Evolutionary conservation across 768 basidiomycete genomes (phyloP), one percentile per base, ranked within the genome.

Genomic region (Mycena leptocephala): DNA sequence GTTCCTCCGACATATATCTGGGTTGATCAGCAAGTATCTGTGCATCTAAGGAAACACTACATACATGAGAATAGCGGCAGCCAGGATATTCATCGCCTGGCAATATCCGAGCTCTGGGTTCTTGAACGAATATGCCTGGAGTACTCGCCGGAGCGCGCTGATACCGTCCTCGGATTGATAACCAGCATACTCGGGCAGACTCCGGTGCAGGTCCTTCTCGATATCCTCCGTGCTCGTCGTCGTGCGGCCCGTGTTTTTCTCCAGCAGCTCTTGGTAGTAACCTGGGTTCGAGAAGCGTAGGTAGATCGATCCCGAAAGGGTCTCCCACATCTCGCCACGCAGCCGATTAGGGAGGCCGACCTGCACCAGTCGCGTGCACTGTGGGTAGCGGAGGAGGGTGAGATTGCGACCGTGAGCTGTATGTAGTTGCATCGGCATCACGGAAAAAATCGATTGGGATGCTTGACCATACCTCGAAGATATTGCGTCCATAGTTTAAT

Each of bases 1-100:
- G 98, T 79, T 99, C 98, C 85, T 99, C 98, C 3, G 97, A 98
- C 96, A 98, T 97, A 83, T 99, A 99, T 76, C 97, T 99, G 79
- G 13, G 24, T 33, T 3, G 53, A 84, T 78, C 10, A 62, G 48
- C 63, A 33, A 63, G 51, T 3, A 58, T 43, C n/a, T 26, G 37
- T 51, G 46, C 18, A 59, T 10, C 3, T 22, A 30, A 46, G 20
- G 24, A 11, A 46, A 58, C 26, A 16, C 0, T 26, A 83, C 92
- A 77, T 80, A 96, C 96, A 97, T 97, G 65, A 98, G 88, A 80
- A 98, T 94, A n/a, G 96, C 97, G 32, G 98, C 97, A 0, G 95
- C 95, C 53, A 99, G 91, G 62, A 99, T 98, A 83, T 99, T 99
- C 96, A 99, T 97, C 8, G 98, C 98, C 94, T 96, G 97, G 83